These are phyloP conservation scores for Saprolegnia diclina DNA, from an alignment of 352 stramenopile genomes.

Conservation along the genomic window DNA sequence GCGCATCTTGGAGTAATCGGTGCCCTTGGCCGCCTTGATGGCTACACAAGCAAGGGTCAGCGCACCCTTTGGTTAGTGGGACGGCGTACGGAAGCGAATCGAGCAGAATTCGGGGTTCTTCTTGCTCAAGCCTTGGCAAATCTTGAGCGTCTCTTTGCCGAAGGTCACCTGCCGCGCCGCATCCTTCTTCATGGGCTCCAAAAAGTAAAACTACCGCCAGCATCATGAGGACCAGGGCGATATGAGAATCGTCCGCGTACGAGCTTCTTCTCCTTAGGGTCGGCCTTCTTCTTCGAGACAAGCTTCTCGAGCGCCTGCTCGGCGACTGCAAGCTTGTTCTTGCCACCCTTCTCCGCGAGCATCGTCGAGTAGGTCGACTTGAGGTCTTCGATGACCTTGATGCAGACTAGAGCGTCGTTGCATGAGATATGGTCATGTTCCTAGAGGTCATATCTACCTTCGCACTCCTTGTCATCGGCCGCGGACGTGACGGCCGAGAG, in stretches of 20 bases:
- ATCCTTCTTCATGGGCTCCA: conserved; percentile 92
- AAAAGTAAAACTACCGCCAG: conserved; percentile 85
- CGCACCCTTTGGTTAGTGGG: neutral
- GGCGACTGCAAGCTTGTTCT: conserved; percentile 65
- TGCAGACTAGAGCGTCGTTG: conserved; percentile 60
- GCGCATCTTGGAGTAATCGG: conserved; percentile 92
- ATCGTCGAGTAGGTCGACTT: conserved; percentile 63
- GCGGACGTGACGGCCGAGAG: conserved; percentile 35
- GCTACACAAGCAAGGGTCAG: conserved; percentile 36
- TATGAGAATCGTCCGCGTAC: conserved; percentile 34
- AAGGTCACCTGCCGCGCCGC: conserved; percentile 89
- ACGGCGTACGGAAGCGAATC: conserved; percentile 89
- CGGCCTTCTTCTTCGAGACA: conserved; percentile 74
- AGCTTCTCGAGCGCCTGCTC: conserved; percentile 82
- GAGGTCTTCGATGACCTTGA: conserved; percentile 88
- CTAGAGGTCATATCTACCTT: conserved; percentile 52
- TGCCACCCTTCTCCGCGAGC: conserved; percentile 64
- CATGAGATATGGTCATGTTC: neutral
- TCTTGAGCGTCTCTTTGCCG: conserved; percentile 89
- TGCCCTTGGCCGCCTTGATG: conserved; percentile 91
- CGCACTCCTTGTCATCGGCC: conserved; percentile 80
- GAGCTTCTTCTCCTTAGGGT: conserved; percentile 89
- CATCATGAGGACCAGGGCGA: conserved; percentile 29
- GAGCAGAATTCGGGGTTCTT: conserved; percentile 93
- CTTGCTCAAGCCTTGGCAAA: conserved; percentile 92